Evolutionary conservation across 192 early-diverging fungal species (phyloP).

Genomic region (Coemansia sp.): DNA sequence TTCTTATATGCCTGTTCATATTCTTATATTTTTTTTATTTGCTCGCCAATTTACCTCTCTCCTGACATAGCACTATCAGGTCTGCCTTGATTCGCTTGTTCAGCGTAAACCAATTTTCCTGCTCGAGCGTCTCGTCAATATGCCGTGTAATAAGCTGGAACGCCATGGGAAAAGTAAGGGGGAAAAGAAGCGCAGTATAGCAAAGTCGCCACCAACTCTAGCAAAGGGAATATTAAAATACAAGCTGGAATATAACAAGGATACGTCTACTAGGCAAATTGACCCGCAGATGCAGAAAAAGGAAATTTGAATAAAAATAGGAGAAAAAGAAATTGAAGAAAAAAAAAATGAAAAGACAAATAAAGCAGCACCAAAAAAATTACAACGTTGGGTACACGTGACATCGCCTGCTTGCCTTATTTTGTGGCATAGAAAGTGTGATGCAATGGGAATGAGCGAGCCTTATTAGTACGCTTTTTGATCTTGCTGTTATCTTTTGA

Average conservation of each 20-base stretch:
- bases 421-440: no score
- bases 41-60: conserved; percentile 58
- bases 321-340: conserved; percentile 2
- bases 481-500: no score
- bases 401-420: no score
- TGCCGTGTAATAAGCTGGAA: conserved; percentile 61
- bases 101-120: conserved; percentile 60
- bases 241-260: conserved; percentile 8
- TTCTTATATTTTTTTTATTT: not conserved
- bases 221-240: conserved; percentile 3
- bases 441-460: no score
- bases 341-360: not conserved
- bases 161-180: conserved; percentile 35
- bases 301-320: not conserved
- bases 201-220: not conserved
- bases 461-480: no score
- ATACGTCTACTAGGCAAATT: not conserved
- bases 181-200: not conserved
- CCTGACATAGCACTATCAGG: conserved; percentile 69
- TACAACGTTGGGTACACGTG: not conserved
- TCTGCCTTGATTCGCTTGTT: conserved; percentile 68
- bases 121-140: conserved; percentile 60
- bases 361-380: not conserved
- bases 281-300: not conserved
- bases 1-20: not conserved